Conservation (phyloP, 148 eudicot genomes). For the Camellia japonica region DNA sequence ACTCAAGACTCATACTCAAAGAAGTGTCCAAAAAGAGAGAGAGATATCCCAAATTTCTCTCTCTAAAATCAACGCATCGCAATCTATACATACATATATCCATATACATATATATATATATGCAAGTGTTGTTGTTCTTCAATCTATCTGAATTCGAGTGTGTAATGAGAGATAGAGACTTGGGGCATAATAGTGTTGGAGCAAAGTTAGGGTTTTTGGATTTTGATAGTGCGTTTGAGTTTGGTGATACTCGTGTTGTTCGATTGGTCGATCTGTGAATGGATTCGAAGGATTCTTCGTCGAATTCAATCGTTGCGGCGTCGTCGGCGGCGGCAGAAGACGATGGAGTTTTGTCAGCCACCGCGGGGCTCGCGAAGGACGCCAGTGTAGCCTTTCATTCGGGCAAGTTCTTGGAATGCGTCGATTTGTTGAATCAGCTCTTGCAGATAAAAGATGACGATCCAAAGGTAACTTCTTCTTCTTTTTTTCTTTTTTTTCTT, state of each 20-base stretch:
- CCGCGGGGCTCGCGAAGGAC: conserved; percentile 56
- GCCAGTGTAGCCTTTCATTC: conserved; percentile 60
- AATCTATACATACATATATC: neutral
- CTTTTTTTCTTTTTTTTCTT: neutral
- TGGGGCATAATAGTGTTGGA: neutral
- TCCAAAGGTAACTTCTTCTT: conserved; percentile 53
- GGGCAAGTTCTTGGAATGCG: conserved; percentile 65
- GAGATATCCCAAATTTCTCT: neutral
- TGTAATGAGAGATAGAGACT: neutral
- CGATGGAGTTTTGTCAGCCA: conserved; percentile 34
- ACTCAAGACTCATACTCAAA: neutral
- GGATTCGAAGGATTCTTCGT: conserved; percentile 58
- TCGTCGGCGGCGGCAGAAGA: conserved; percentile 40
- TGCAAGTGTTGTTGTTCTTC: too few species aligned
- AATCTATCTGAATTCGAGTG: neutral
- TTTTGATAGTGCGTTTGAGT: neutral
- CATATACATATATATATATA: neutral
- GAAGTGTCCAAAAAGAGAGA: neutral
- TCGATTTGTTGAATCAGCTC: conserved; percentile 58
- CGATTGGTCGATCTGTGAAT: conserved; percentile 43
- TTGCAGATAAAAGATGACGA: conserved; percentile 52
- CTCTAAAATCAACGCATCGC: neutral
- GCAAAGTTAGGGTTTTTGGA: conserved; percentile 5
- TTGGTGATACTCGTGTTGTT: neutral
- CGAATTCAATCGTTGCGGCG: conserved; percentile 27